Conservation (phyloP, 129 eudicot species). For the Logfia minima region DNA sequence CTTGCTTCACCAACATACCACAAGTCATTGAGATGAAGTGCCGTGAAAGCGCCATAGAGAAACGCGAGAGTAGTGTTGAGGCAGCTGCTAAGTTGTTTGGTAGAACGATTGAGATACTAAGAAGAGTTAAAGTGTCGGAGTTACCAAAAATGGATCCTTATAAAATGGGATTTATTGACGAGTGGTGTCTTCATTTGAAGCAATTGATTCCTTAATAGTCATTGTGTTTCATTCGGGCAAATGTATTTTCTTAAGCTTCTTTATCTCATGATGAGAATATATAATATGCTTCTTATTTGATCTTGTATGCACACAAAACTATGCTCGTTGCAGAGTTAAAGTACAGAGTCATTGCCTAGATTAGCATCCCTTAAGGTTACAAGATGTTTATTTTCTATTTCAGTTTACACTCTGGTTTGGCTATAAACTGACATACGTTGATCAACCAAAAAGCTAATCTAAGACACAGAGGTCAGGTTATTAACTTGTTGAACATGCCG, state of each 20-base stretch:
- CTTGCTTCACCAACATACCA: constrained; percentile 7
- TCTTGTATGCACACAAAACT: too few relatives aligned
- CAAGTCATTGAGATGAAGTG: background rate
- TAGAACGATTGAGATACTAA: background rate
- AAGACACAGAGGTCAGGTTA: constrained; percentile 6
- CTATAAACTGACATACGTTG: background rate
- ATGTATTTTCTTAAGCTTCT: background rate
- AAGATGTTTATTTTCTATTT: too few relatives aligned
- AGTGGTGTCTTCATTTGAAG: constrained; percentile 11
- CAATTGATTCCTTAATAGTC: background rate
- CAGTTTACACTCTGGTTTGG: background rate
- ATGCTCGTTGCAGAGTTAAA: too few relatives aligned
- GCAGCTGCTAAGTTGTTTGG: background rate
- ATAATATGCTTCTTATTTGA: background rate
- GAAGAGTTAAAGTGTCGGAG: background rate
- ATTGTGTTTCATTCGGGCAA: background rate
- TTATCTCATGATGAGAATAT: background rate
- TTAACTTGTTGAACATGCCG: constrained; percentile 3
- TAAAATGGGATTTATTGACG: constrained; percentile 8
- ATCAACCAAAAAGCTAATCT: constrained; percentile 13
- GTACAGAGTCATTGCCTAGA: background rate
- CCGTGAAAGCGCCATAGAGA: background rate
- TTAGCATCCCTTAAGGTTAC: background rate
- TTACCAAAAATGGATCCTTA: constrained; percentile 4
- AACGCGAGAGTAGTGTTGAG: background rate